These are phyloP conservation scores for Mikania micrantha DNA, from an alignment of 129 eudicot genomes.

Conservation along the genomic window DNA sequence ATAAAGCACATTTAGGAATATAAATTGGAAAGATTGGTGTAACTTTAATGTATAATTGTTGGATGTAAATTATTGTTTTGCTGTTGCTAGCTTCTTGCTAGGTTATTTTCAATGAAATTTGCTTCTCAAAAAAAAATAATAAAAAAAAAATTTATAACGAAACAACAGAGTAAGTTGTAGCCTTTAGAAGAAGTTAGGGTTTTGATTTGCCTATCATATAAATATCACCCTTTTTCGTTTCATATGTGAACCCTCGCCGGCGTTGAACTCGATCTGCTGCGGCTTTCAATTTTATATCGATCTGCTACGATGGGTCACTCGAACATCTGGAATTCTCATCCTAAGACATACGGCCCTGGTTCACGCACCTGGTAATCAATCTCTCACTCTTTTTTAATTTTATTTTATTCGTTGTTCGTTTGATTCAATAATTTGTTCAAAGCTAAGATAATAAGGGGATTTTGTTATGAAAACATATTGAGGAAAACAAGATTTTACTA, in stretches of 20 bases:
- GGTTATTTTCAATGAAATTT: too few species aligned
- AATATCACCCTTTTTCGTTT: background rate
- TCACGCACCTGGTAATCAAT: slow-evolving; percentile 75
- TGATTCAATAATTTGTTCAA: background rate
- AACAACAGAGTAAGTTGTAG: background rate
- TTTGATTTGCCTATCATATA: slow-evolving; percentile 4
- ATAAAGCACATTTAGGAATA: too few species aligned
- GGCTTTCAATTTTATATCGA: background rate
- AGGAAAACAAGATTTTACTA: too few species aligned
- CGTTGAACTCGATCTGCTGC: slow-evolving; percentile 17
- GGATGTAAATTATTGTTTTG: too few species aligned
- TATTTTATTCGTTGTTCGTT: background rate
- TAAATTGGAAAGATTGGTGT: too few species aligned
- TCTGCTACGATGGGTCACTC: slow-evolving; percentile 61
- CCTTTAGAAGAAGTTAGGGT: slow-evolving; percentile 23
- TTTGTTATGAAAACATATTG: background rate
- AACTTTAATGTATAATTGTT: too few species aligned
- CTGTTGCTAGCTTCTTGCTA: background rate
- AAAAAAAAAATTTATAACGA: too few species aligned
- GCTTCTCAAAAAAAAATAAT: too few species aligned
- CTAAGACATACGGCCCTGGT: slow-evolving; percentile 88
- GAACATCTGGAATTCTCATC: slow-evolving; percentile 85
- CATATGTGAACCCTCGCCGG: slow-evolving; percentile 2
- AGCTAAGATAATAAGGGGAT: background rate
- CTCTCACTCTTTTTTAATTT: background rate